Base-by-base conservation (phyloP, 192 early-diverging fungal species). In the Paraglomus brasilianum region DNA sequence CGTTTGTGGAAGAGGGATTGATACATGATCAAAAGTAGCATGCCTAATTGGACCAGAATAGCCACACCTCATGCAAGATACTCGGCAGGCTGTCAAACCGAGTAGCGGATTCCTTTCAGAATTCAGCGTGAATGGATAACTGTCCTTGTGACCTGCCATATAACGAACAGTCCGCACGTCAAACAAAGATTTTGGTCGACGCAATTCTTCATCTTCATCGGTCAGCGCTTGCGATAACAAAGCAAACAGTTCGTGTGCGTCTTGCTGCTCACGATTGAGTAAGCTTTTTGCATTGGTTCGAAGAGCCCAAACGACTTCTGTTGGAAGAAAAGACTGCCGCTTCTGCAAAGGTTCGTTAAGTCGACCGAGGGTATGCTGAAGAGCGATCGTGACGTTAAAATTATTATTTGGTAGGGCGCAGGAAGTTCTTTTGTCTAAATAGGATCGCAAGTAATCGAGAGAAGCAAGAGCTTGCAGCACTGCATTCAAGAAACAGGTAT, bases 401-500 rank as follows among this genome's bases (percentile, higher is more conserved):
- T 66, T 47, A 38, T 53, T 58, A 49, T 69, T 6, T 44, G 44
- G 7, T 43, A 14, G 15, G 40, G 15, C 21, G 50, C 10, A 47
- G 42, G 36, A 14, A 44, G 45, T 9, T 30, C 45, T 53, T 43
- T 48, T 56, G 8, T 30, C 19, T 1, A 75, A 43, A 56, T 71
- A 72, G 11, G 49, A 45, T 55, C 63, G 70, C 38, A 75, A 38
- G 19, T 22, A 30, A 4, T 71, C 59, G 17, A 70, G 55, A 1
- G 74, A 61, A 36, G 74, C 70, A 8, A 75, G 56, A 1, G 60
- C 64, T 65, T 95, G 94, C 19, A 95, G 65, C 6, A 93, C 89
- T 19, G 88, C 88, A 80, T 95, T 95, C 78, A 95, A 85, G 69
- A 94, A 95, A 77, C 94, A 95, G 43, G 91, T 87, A 75, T 95